phyloP scores from a whole-genome alignment of 176 grass and related monocot genomes.

The Triticum aestivum region IWGSC_CS_RefSeq_v2.1 NC_057795.1:534492597-534493096 shows the following conservation, averaged over 20 bases:
- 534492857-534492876: not conserved
- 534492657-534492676: slow-evolving; percentile 45
- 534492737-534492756: slow-evolving; percentile 35
- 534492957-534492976: not conserved
- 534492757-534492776: slow-evolving; percentile 47
- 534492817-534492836: slow-evolving; percentile 24
- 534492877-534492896: not conserved
- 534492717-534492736: slow-evolving; percentile 60
- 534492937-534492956: not conserved
- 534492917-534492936: not conserved
- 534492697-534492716: slow-evolving; percentile 50
- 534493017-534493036: too few relatives aligned
- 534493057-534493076: not conserved
- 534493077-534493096: not conserved
- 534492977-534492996: not conserved
- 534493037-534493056: not conserved
- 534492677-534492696: slow-evolving; percentile 34
- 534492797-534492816: slow-evolving; percentile 32
- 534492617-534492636: slow-evolving; percentile 10
- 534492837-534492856: not conserved
- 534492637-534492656: slow-evolving; percentile 4
- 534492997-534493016: too few relatives aligned
- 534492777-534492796: slow-evolving; percentile 58
- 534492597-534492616: not conserved
- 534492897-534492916: not conserved